Base-by-base conservation (phyloP, 257 asterid genomes). In the Solanum virginianum region DNA sequence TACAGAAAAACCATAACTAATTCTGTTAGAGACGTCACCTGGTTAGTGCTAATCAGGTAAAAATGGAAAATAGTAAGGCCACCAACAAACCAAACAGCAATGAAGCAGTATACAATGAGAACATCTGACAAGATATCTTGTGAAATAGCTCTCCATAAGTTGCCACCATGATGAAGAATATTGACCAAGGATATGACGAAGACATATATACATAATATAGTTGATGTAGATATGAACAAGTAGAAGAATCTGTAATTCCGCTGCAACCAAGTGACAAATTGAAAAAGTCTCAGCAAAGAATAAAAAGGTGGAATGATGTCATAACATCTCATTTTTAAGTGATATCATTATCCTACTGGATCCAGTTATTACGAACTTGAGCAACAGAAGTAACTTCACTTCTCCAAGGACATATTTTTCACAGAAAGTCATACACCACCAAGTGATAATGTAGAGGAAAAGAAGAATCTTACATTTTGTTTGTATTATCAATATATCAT, bases 61-160 rank as follows among this genome's bases (percentile, higher is more conserved):
- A 91, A 91, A 90, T 96, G 99, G 93, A 95, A 96, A 85, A 86
- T 88, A 0, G 97, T 86, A 49, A 96, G 93, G 86, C 98, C 98
- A 3, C 99, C 99, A 39, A 96, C 98, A 68, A 95, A 95, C 99
- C 98, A 96, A 83, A 94, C 88, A 1, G 97, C 88, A 85, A 96
- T 71, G 90, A 95, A 96, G 94, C 98, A 91, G 90, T 95, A 96
- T 62, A 92, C 87, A 5, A 95, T 90, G 77, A 96, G 97, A 82
- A 93, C 65, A 87, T 89, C 97, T 2, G 98, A 95, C 87, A 95
- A 69, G 88, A 89, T 71, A 87, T 96, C 99, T 16, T 72, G 77
- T 71, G 93, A 79, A 39, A 96, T 88, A 60, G 93, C 94, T 82
- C 83, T 91, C 93, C 88, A 88, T 49, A 91, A 68, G n/a, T 85